phyloP scores from a whole-genome alignment of 2,329 filamentous ascomycete species.

The Lachnellula cervina region DNA sequence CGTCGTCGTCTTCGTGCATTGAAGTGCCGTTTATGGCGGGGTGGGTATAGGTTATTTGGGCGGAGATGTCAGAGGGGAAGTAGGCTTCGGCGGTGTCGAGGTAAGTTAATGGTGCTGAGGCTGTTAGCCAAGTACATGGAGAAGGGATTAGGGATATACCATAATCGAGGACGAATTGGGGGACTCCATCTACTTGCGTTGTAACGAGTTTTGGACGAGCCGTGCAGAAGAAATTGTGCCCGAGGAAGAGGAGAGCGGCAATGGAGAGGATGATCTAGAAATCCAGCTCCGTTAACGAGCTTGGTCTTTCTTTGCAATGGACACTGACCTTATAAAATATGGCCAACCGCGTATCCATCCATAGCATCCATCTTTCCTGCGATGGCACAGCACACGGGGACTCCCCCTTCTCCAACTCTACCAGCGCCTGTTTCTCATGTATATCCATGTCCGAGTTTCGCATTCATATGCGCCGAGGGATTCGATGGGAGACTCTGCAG shows the following conservation, averaged over 20 bases:
- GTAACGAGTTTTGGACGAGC: constrained; percentile 4
- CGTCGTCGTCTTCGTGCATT: constrained; percentile 26
- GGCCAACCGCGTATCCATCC: not conserved
- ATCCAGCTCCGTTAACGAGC: not conserved
- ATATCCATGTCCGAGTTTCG: constrained; percentile 7
- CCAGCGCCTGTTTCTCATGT: constrained; percentile 7
- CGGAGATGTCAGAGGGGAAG: constrained; percentile 44
- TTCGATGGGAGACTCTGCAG: not conserved
- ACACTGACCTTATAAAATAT: constrained; percentile 17
- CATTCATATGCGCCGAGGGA: constrained; percentile 2
- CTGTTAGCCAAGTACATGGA: not conserved
- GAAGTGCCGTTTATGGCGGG: constrained; percentile 40
- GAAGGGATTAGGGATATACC: constrained; percentile 30
- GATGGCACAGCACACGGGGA: not conserved
- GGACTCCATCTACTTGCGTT: constrained; percentile 30
- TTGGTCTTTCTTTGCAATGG: not conserved
- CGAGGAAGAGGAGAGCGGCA: constrained; percentile 16
- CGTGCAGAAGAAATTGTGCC: constrained; percentile 9
- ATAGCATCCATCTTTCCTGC: not conserved
- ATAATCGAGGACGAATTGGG: constrained; percentile 41
- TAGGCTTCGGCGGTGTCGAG: constrained; percentile 44
- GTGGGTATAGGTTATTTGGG: constrained; percentile 42
- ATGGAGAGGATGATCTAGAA: constrained; percentile 15
- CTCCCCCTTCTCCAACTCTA: constrained; percentile 17
- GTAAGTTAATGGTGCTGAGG: constrained; percentile 46